Conservation (phyloP, 257 asterid genomes). For the Cinchona pubescens region DNA sequence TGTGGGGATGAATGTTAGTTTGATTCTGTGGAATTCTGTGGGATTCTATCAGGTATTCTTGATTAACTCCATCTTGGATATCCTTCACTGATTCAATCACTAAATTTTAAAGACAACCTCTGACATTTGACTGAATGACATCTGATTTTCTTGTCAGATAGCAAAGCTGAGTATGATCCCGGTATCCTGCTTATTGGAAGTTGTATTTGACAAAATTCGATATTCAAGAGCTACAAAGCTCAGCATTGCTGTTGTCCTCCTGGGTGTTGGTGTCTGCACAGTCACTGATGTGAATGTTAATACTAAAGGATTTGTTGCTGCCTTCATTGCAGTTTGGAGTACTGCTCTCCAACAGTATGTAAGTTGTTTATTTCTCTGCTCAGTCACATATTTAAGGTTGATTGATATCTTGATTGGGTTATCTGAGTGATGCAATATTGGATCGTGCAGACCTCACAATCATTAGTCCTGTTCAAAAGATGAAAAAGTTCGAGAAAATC, state of each 20-base stretch:
- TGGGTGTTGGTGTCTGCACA: constrained; percentile 93
- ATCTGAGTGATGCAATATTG: not conserved
- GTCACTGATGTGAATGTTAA: constrained; percentile 93
- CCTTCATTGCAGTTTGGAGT: constrained; percentile 92
- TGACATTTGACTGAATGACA: not conserved
- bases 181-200: constrained; percentile 87
- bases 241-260: constrained; percentile 75
- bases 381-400: not conserved
- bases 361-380: constrained; percentile 37
- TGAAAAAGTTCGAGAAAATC: not conserved
- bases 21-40: constrained; percentile 99
- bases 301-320: constrained; percentile 85
- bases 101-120: constrained; percentile 3
- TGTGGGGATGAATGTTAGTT: constrained; percentile 97
- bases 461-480: not conserved
- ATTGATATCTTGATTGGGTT: not conserved
- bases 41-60: constrained; percentile 92
- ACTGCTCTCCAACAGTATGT: constrained; percentile 91
- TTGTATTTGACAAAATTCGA: constrained; percentile 76
- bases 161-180: constrained; percentile 98
- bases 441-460: not conserved
- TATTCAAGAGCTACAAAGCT: constrained; percentile 92
- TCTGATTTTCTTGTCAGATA: constrained; percentile 56
- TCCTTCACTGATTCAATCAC: not conserved
- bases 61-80: constrained; percentile 1